Evolutionary conservation across 441 rosid species (phyloP).

Genomic region (Mallotus japonicus): DNA sequence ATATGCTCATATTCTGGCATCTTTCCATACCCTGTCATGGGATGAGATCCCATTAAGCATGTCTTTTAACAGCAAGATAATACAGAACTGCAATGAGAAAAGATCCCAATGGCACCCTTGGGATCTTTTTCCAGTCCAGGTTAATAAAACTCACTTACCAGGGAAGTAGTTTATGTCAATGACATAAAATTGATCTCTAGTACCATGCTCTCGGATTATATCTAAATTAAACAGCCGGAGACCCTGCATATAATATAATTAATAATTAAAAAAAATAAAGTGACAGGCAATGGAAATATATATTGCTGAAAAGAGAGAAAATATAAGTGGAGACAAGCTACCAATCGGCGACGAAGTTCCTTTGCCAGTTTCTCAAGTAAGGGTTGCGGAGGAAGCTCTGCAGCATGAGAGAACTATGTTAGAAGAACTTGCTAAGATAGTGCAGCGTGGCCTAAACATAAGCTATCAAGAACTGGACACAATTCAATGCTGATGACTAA

Average conservation of each 20-base stretch:
- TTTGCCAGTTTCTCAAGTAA: conserved; percentile 77
- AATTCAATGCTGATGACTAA: conserved; percentile 3
- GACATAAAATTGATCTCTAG: conserved; percentile 48
- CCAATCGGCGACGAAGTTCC: conserved; percentile 71
- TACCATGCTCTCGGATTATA: conserved; percentile 57
- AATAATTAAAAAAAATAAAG: conserved; percentile 22
- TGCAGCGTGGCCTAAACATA: conserved; percentile 1
- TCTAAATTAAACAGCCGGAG: conserved; percentile 68
- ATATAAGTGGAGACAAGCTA: conserved; percentile 15
- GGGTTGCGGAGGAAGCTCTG: conserved; percentile 88
- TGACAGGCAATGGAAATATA: conserved; percentile 13
- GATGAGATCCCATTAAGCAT: not conserved
- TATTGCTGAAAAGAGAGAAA: conserved; percentile 9
- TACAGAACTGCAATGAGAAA: not conserved
- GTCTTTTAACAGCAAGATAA: not conserved
- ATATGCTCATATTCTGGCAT: conserved; percentile 65
- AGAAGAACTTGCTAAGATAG: conserved; percentile 11
- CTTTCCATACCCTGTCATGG: conserved; percentile 64
- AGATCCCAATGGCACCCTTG: too few relatives aligned
- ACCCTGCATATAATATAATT: conserved; percentile 35
- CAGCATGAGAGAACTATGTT: conserved; percentile 23
- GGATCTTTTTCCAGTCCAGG: too few relatives aligned
- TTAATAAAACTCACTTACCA: conserved; percentile 40
- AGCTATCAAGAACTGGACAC: conserved; percentile 1
- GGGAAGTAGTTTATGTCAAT: conserved; percentile 80